Evolutionary conservation across 768 basidiomycete genomes (phyloP), one percentile per base, ranked within the genome.

Genomic region (Trametes maxima): DNA sequence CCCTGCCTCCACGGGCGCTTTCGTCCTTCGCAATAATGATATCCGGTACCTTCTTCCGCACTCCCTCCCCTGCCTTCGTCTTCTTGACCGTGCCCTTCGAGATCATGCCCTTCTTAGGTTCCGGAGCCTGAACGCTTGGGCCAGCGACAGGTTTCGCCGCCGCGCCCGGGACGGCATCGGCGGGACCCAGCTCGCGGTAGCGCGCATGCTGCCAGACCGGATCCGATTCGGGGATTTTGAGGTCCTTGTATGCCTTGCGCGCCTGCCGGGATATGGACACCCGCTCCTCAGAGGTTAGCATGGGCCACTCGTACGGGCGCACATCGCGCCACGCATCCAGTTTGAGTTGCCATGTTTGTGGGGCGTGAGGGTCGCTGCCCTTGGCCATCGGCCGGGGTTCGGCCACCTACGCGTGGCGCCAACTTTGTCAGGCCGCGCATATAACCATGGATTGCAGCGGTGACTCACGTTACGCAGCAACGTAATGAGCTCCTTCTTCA

Each of bases 251-350:
- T 0, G 74, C 80, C 16, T 74, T 63, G 47, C 85, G 79, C 1
- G 84, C 87, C 28, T 78, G 75, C 42, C 82, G 79, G 8, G 83
- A 79, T 70, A 90, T 75, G n/a, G 61, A 66, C 8, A 73, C 75
- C 5, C 82, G 79, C 46, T 85, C 82, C 2, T 74, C 50, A 28
- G 82, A 80, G 2, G 76, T 75, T 25, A 88, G 75, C 28, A 75
- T 76, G 0, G 79, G 75, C 79, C 82, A 88, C 62, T 85, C 86
- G 59, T 79, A 85, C 0, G 90, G 90, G 6, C 87, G 84, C 24
- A 90, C 85, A 67, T 91, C 85, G 36, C 77, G 77, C 89, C 89
- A 92, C 2, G 82, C 75, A 19, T 72, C 68, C 22, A 78, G 73
- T 63, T 84, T 88, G 60, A 90, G 82, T 35, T 74, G 68, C 79